phyloP scores from a whole-genome alignment of 1,284 basidiomycete genomes.

The Leccinum huronense region DNA sequence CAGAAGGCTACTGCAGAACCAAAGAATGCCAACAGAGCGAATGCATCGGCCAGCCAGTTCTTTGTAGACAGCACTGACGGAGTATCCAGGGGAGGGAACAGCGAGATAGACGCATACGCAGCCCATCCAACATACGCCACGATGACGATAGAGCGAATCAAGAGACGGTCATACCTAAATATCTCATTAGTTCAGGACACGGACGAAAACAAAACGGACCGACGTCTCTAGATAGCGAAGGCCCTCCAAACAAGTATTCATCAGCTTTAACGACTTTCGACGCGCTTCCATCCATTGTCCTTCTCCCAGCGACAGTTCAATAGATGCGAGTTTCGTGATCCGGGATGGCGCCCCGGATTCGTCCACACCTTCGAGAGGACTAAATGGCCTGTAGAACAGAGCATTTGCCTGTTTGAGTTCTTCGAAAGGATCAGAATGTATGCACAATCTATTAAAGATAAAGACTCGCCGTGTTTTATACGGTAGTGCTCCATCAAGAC shows the following conservation, averaged over 20 bases:
- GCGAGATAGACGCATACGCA: conserved; percentile 57
- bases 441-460: background rate
- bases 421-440: conserved; percentile 33
- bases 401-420: conserved; percentile 60
- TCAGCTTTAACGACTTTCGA: conserved; percentile 51
- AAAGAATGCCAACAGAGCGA: conserved; percentile 37
- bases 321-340: conserved; percentile 36
- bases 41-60: conserved; percentile 12
- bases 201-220: conserved; percentile 2
- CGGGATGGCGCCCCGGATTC: conserved; percentile 28
- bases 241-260: conserved; percentile 59
- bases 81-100: conserved; percentile 37
- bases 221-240: conserved; percentile 82
- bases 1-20: conserved; percentile 55
- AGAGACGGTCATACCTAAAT: conserved; percentile 66
- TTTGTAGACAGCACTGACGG: background rate
- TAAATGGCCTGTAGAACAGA: conserved; percentile 63
- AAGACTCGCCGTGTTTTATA: conserved; percentile 66
- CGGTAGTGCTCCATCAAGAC: conserved; percentile 80
- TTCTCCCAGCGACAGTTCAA: conserved; percentile 46
- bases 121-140: conserved; percentile 80
- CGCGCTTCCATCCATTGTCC: conserved; percentile 54
- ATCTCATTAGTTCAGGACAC: conserved; percentile 18
- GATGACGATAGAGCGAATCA: conserved; percentile 70
- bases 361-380: conserved; percentile 35